These are phyloP conservation scores for Penicillium concentricum DNA, from an alignment of 2,329 filamentous ascomycete species.

Conservation along the genomic window DNA sequence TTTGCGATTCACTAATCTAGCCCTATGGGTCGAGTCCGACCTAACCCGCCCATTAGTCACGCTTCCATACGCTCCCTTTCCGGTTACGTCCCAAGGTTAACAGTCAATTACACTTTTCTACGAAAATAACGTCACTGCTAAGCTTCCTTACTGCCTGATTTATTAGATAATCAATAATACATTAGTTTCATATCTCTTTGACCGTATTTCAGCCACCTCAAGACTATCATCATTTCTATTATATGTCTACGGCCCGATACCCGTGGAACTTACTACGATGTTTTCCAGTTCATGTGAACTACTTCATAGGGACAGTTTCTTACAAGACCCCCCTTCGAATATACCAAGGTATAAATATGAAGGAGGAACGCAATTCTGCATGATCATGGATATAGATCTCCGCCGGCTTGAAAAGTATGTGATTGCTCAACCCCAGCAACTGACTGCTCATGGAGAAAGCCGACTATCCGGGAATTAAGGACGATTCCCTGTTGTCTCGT, in stretches of 20 bases:
- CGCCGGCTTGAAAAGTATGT: neutral
- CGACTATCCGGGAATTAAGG: neutral
- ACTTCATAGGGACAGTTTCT: neutral
- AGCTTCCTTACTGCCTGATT: no score
- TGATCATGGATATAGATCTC: neutral
- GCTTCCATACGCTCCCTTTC: no score
- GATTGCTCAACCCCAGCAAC: neutral
- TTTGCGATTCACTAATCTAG: no score
- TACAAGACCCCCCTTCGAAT: neutral
- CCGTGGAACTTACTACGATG: neutral
- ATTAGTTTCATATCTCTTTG: no score
- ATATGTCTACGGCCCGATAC: neutral
- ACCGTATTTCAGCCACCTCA: no score
- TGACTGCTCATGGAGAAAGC: neutral
- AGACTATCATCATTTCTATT: neutral
- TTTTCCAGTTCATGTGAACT: neutral
- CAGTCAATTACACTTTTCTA: no score
- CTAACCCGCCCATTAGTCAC: no score
- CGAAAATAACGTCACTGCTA: no score
- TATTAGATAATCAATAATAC: no score
- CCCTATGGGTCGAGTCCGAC: no score
- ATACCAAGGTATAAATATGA: neutral
- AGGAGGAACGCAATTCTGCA: neutral
- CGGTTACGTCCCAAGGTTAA: no score
- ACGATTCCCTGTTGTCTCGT: neutral